Base-by-base conservation (phyloP, 371 early-diverging fungal species). In the Mortierella sp. region DNA sequence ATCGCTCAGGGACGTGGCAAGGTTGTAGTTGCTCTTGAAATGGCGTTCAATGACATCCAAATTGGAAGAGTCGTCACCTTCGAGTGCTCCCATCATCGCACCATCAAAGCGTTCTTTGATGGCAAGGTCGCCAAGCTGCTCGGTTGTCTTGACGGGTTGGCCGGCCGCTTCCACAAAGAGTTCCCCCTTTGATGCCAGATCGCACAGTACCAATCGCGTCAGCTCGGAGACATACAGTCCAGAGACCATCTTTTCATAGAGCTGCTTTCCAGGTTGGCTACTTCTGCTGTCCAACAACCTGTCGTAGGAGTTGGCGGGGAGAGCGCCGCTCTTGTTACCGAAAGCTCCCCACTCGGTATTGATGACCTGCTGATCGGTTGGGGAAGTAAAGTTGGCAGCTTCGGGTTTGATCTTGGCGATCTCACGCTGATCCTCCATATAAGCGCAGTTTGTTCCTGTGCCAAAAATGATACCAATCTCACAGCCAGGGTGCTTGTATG, bases 211-310 rank as follows among this genome's bases (percentile, higher is more conserved):
- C 37, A 82, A 75, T 29, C 95, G 91, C 9, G 87, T 84, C 60
- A 95, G 86, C 72, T 95, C 95, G 47, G 93, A 94, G 23, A 95
- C 84, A 74, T 95, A 94, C 88, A 94, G 87, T 62, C 95, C 95
- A 29, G 91, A 90, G 19, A 95, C 89, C 84, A 92, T 85, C 84
- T 95, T 95, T 80, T 95, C 95, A 65, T 90, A 90, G 14, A 86
- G 83, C 66, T 92, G 93, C 60, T 82, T 74, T 9, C 86, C 75
- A 12, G 90, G 86, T 72, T 93, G 90, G 59, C 84, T 75, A 26
- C 91, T 88, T 50, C 80, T 85, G 44, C 86, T 72, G 70, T 95
- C 92, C 62, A 94, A 72, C 63, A 68, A 77, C 63, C 69, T 73
- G 80, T 94, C 95, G 69, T 91, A 92, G 28, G 85, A 74, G 46